Conservation (phyloP, 768 basidiomycete species). For the Mrakia blollopis region DNA sequence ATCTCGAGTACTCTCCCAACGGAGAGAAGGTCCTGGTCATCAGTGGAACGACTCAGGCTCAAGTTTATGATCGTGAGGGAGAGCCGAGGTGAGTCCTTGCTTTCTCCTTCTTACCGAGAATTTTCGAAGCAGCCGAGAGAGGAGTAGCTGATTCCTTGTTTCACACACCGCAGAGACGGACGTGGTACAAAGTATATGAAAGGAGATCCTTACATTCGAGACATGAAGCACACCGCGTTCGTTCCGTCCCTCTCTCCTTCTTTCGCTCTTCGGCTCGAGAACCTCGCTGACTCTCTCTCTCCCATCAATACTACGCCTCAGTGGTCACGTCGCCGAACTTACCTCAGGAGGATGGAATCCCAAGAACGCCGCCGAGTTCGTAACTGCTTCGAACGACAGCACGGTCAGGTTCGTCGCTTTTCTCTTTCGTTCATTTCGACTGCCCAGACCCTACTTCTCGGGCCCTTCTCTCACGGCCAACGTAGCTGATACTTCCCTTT, state of each 20-base stretch:
- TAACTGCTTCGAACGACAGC: constrained; percentile 91
- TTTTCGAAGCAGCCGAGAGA: no score
- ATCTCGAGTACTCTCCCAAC: constrained; percentile 81
- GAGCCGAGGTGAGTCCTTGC: constrained; percentile 66
- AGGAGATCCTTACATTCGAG: constrained; percentile 95
- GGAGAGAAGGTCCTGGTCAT: constrained; percentile 80
- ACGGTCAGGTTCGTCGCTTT: constrained; percentile 67
- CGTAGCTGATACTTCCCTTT: no score
- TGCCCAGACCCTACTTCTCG: no score
- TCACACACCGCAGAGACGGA: constrained; percentile 2
- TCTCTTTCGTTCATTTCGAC: constrained; percentile 11
- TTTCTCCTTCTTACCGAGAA: neutral
- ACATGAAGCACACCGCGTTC: constrained; percentile 97
- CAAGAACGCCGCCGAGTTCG: constrained; percentile 71
- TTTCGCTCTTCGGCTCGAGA: neutral
- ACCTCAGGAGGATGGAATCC: constrained; percentile 92
- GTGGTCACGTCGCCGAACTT: constrained; percentile 90
- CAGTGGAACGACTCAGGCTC: constrained; percentile 81
- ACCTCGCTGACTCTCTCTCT: constrained; percentile 13
- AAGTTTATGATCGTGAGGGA: constrained; percentile 85
- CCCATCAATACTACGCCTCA: constrained; percentile 42
- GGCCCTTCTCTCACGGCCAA: no score
- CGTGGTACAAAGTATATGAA: constrained; percentile 56
- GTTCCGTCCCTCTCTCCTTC: constrained; percentile 42
- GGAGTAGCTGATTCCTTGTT: no score